phyloP scores from a whole-genome alignment of 2,329 filamentous ascomycete genomes.

The Fusarium virguliforme region DNA sequence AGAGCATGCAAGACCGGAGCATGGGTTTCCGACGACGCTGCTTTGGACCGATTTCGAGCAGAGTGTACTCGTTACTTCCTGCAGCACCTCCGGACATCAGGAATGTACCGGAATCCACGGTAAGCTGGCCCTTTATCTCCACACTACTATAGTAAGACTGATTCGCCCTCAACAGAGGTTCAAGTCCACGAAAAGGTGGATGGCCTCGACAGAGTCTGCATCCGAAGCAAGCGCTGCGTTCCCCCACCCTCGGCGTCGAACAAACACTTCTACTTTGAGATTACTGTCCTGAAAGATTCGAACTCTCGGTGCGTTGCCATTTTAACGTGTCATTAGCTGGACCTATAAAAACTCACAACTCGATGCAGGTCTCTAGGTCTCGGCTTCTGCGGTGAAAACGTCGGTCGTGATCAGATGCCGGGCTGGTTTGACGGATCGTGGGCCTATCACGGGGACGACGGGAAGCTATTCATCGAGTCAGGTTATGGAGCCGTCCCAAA shows the following conservation, averaged over 20 bases:
- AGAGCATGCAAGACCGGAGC: background rate
- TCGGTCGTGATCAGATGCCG: constrained; percentile 15
- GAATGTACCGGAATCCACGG: background rate
- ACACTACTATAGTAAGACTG: background rate
- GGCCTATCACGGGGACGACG: constrained; percentile 23
- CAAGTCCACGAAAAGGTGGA: background rate
- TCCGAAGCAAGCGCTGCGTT: constrained; percentile 11
- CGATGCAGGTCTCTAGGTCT: constrained; percentile 22
- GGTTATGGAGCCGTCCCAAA: background rate
- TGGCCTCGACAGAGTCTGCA: constrained; percentile 6
- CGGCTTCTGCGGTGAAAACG: constrained; percentile 16
- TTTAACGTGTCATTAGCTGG: background rate
- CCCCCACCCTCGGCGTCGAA: constrained; percentile 9
- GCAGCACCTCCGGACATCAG: background rate
- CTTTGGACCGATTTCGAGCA: background rate
- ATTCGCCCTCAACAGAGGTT: background rate
- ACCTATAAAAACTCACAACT: constrained; percentile 5
- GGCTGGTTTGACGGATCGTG: constrained; percentile 23
- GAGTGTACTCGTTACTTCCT: background rate
- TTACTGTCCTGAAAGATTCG: constrained; percentile 14
- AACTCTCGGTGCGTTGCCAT: constrained; percentile 9
- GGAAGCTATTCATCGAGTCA: constrained; percentile 13
- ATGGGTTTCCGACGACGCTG: background rate
- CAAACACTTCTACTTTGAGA: constrained; percentile 20
- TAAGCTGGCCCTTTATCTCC: background rate